A percentile compares a stretch with the other conserved stretches of the same genome.
These are phyloP conservation scores for Alternaria sp. DNA, from an alignment of 2,329 filamentous ascomycete genomes.

Conservation along the genomic window DNA sequence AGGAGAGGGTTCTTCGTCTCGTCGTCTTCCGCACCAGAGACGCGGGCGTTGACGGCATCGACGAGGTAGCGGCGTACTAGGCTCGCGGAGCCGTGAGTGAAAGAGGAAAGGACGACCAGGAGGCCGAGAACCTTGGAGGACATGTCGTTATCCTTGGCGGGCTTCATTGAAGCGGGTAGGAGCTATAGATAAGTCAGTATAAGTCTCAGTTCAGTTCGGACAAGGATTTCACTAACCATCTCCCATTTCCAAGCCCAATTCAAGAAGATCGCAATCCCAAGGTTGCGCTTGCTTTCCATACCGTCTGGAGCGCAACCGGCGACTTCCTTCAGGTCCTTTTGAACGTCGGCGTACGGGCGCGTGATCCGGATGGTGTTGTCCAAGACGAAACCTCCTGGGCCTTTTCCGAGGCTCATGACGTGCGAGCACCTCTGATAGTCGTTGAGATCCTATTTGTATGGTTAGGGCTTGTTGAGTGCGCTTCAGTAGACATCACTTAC, in stretches of 20 bases:
- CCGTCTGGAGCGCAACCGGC: not conserved
- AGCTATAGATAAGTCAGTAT: too few species aligned
- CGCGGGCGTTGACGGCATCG: not conserved
- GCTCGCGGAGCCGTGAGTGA: not conserved
- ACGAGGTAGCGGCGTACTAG: not conserved
- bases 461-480: not conserved
- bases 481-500: not conserved
- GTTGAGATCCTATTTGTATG: not conserved
- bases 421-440: not conserved
- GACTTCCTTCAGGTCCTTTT: not conserved
- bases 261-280: not conserved
- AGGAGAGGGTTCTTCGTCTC: not conserved
- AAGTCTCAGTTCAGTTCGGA: too few species aligned
- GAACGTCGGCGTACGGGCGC: not conserved
- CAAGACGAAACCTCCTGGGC: not conserved
- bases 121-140: not conserved
- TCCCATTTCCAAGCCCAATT: not conserved
- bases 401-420: not conserved
- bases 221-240: too few species aligned
- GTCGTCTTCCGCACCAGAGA: not conserved
- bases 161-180: not conserved
- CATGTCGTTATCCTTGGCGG: not conserved
- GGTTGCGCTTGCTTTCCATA: not conserved
- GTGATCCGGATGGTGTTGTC: not conserved
- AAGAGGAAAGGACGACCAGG: not conserved